phyloP scores from a whole-genome alignment of 2,329 filamentous ascomycete genomes.

The Tolypocladium paradoxum region DNA sequence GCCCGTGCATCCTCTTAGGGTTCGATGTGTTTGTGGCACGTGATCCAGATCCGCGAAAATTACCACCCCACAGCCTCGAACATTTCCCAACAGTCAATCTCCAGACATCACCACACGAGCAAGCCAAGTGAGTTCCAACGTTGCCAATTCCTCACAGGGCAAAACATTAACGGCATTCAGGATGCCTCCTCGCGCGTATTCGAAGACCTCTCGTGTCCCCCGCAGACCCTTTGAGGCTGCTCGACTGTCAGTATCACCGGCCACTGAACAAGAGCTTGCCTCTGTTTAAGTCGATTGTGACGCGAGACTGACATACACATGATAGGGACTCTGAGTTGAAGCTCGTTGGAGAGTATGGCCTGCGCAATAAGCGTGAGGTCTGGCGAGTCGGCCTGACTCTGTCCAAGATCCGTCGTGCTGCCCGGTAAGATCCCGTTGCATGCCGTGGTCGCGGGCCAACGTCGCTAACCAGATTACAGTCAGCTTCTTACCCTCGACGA shows the following conservation, averaged over 20 bases:
- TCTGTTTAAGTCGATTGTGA: slow-evolving; percentile 90
- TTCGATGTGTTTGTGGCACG: slow-evolving; percentile 14
- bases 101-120: slow-evolving; percentile 25
- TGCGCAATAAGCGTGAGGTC: slow-evolving; percentile 99
- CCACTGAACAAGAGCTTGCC: slow-evolving; percentile 98
- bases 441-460: background rate
- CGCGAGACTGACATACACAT: slow-evolving; percentile 53
- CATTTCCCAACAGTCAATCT: slow-evolving; percentile 21
- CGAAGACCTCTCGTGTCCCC: slow-evolving; percentile 99
- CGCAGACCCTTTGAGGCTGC: slow-evolving; percentile 98
- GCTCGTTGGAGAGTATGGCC: slow-evolving; percentile 99
- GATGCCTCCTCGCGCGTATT: slow-evolving; percentile 57
- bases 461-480: slow-evolving; percentile 42
- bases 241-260: slow-evolving; percentile 96
- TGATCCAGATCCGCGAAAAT: slow-evolving; percentile 15
- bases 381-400: slow-evolving; percentile 99
- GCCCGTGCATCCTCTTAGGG: slow-evolving; percentile 18
- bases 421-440: slow-evolving; percentile 55
- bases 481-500: slow-evolving; percentile 99
- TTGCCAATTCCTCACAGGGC: slow-evolving; percentile 5
- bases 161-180: slow-evolving; percentile 20
- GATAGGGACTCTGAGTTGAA: slow-evolving; percentile 97
- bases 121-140: slow-evolving; percentile 26
- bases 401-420: slow-evolving; percentile 99
- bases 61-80: slow-evolving; percentile 22